phyloP scores from a whole-genome alignment of 768 basidiomycete species.

The Suillus ampliporus region DNA sequence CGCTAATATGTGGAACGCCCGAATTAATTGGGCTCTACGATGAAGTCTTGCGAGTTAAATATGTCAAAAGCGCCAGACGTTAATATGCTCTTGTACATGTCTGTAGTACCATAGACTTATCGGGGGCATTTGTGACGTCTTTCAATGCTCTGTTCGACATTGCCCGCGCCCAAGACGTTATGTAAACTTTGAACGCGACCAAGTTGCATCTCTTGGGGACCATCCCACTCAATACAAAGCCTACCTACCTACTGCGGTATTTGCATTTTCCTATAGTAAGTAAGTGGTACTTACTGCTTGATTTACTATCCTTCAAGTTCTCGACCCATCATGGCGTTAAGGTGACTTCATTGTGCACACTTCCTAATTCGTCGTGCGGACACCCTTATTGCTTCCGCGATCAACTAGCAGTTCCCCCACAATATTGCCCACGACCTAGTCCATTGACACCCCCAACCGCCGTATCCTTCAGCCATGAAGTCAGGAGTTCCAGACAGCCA shows the following conservation, averaged over 20 bases:
- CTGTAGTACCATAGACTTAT: neutral
- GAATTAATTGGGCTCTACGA: neutral
- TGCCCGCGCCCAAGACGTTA: too few relatives aligned
- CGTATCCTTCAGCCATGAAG: neutral
- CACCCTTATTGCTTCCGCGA: constrained; percentile 1
- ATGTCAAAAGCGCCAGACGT: neutral
- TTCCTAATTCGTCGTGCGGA: neutral
- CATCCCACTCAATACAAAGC: too few relatives aligned
- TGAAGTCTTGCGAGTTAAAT: neutral
- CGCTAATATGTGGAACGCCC: neutral
- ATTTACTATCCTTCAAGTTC: too few relatives aligned
- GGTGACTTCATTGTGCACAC: too few relatives aligned
- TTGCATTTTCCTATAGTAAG: too few relatives aligned
- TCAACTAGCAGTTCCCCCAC: neutral
- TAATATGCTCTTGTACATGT: neutral
- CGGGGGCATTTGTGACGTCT: too few relatives aligned
- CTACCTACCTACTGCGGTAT: too few relatives aligned
- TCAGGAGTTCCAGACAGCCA: neutral
- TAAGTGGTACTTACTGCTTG: too few relatives aligned
- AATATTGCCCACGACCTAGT: neutral
- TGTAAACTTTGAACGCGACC: too few relatives aligned
- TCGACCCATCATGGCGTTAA: too few relatives aligned
- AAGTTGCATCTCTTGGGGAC: too few relatives aligned
- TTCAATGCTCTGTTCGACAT: too few relatives aligned
- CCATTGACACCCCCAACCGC: neutral